These are phyloP conservation scores for Myriosclerotinia curreyana DNA, from an alignment of 2,329 filamentous ascomycete species.

Conservation along the genomic window DNA sequence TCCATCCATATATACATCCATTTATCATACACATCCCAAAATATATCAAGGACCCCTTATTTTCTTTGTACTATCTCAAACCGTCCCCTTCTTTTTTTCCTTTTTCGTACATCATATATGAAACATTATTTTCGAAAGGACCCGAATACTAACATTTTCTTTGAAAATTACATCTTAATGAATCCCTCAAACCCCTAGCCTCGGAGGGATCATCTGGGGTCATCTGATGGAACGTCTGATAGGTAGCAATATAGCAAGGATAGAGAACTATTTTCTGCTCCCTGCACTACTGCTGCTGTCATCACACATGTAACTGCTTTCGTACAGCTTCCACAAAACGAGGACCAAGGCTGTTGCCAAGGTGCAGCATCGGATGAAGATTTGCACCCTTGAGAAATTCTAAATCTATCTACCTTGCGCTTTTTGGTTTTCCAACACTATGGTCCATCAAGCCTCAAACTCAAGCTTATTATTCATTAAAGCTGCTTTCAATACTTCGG, in stretches of 20 bases:
- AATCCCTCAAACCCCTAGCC: conserved; percentile 4
- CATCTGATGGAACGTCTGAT: conserved; percentile 19
- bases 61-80: conserved; percentile 1
- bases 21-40: background rate
- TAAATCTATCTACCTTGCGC: conserved; percentile 14
- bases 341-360: conserved; percentile 23
- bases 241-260: conserved; percentile 17
- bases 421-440: conserved; percentile 15
- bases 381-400: conserved; percentile 20
- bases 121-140: conserved; percentile 3
- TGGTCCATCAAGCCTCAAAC: conserved; percentile 14
- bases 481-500: conserved; percentile 21
- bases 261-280: conserved; percentile 2
- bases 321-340: conserved; percentile 19
- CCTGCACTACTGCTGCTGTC: conserved; percentile 16
- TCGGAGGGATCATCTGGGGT: conserved; percentile 15
- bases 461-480: conserved; percentile 15
- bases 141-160: conserved; percentile 15
- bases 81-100: background rate
- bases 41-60: background rate
- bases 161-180: background rate
- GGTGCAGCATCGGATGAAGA: conserved; percentile 23
- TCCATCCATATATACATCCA: background rate
- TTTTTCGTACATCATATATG: background rate
- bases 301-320: conserved; percentile 20